Percentiles rank a stretch among this genome's conserved stretches.
These are phyloP conservation scores for Mallotus repandus DNA, from an alignment of 441 rosid species.

Conservation along the genomic window DNA sequence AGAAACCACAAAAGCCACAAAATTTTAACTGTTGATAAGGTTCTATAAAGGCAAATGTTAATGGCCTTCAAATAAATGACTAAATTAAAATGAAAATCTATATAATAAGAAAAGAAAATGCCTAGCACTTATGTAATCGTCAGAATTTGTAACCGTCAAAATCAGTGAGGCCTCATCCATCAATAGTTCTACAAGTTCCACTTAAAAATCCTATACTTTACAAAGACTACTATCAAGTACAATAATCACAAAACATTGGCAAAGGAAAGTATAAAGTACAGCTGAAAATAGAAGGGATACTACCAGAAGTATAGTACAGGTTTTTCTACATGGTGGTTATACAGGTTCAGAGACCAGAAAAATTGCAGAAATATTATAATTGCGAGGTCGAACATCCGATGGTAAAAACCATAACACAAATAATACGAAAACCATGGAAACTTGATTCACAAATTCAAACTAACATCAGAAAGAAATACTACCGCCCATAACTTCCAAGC, in stretches of 20 bases:
- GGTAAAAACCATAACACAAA: not conserved
- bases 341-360: no score
- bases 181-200: not conserved
- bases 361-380: no score
- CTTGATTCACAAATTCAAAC: not conserved
- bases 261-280: not conserved
- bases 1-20: not conserved
- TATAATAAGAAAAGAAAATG: not conserved
- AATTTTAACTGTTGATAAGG: not conserved
- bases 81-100: not conserved
- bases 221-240: not conserved
- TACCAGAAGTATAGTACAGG: not conserved
- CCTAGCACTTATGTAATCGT: not conserved
- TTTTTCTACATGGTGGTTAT: not conserved
- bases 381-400: no score
- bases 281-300: not conserved
- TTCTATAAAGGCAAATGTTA: not conserved
- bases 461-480: not conserved
- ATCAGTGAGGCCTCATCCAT: not conserved
- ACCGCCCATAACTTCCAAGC: not conserved
- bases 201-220: not conserved
- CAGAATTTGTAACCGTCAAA: not conserved
- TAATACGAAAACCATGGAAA: not conserved
- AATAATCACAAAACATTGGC: not conserved
- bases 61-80: not conserved